Conservation (phyloP, 1,284 basidiomycete species). For the Meripilus lineatus region DNA sequence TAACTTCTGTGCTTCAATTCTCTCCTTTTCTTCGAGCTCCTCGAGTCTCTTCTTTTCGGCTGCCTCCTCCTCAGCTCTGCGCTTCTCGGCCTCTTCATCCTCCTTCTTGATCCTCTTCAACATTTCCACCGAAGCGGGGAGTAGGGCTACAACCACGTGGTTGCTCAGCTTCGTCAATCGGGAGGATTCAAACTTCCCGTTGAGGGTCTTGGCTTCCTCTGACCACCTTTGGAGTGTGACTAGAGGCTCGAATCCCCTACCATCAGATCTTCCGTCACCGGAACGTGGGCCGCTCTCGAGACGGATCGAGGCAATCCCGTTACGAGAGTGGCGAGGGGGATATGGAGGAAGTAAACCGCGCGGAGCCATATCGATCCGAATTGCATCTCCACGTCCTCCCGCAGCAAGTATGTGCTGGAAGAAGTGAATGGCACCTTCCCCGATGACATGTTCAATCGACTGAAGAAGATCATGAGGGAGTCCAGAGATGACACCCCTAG, state of each 20-base stretch:
- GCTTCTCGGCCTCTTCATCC: conserved; percentile 39
- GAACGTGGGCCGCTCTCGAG: conserved; percentile 54
- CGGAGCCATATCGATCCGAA: conserved; percentile 68
- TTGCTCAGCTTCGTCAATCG: conserved; percentile 67
- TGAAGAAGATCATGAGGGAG: conserved; percentile 64
- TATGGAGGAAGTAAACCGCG: conserved; percentile 46
- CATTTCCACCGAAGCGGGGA: conserved; percentile 73
- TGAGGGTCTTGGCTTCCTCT: conserved; percentile 82
- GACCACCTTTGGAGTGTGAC: conserved; percentile 87
- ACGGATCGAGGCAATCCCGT: conserved; percentile 47
- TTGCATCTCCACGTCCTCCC: conserved; percentile 51
- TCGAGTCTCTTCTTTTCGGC: conserved; percentile 23
- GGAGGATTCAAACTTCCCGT: conserved; percentile 67
- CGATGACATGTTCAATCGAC: conserved; percentile 79
- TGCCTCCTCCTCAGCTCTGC: conserved; percentile 36
- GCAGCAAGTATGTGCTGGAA: conserved; percentile 76
- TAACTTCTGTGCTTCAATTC: conserved; percentile 16
- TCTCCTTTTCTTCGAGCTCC: conserved; percentile 24
- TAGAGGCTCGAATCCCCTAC: conserved; percentile 69
- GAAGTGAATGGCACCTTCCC: conserved; percentile 76
- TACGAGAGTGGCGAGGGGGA: conserved; percentile 42
- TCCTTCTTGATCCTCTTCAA: conserved; percentile 44
- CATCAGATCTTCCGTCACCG: conserved; percentile 42
- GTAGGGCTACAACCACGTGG: conserved; percentile 74
- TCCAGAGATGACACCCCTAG: conserved; percentile 43